Evolutionary conservation across 2,329 filamentous ascomycete genomes (phyloP), one percentile per base, ranked within the genome.

Genomic region (Exophiala sideris): DNA sequence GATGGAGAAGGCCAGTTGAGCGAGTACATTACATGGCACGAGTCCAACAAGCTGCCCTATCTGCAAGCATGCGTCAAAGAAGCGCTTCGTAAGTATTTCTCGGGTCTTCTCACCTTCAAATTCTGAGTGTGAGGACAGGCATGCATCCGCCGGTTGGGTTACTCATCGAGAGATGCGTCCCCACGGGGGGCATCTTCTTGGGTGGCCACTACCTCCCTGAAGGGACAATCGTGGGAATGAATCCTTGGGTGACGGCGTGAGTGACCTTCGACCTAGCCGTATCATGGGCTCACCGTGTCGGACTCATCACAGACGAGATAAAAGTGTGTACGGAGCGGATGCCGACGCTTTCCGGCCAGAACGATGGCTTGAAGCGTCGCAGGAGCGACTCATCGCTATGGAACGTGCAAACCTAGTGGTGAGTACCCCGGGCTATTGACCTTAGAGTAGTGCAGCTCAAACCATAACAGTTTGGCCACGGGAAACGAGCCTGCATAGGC

Each of bases 291-390:
- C 35, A 38, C 35, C 14, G 10, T 10, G 11, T 38, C 35, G 35
- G 33, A 12, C 14, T 20, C 5, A 6, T 21, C 9, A 32, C 32
- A 59, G 53, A n/a, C 52, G 57, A 35, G 49, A 55, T 18, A 68
- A 67, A 42, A 75, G 77, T 41, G 61, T 75, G 29, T 79, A 47
- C 32, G 58, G 60, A 3, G 5, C 29, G 5, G 85, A 90, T 57
- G 81, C 82, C 0, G 83, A 89, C 38, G 68, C 66, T 0, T 92
- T 80, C 67, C 71, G 83, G 9, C 88, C 88, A 0, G 87, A 91
- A 69, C 70, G 88, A 45, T 91, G 87, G 79, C 65, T 79, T 3
- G 75, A 80, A 89, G 87, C 44, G 5, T 44, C 51, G 3, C 21
- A 44, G 0, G 70, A 71, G 5, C 70, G 75, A 59, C 65, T 78